Conservation (phyloP, 345 rosid genomes). For the Excoecaria agallocha region DNA sequence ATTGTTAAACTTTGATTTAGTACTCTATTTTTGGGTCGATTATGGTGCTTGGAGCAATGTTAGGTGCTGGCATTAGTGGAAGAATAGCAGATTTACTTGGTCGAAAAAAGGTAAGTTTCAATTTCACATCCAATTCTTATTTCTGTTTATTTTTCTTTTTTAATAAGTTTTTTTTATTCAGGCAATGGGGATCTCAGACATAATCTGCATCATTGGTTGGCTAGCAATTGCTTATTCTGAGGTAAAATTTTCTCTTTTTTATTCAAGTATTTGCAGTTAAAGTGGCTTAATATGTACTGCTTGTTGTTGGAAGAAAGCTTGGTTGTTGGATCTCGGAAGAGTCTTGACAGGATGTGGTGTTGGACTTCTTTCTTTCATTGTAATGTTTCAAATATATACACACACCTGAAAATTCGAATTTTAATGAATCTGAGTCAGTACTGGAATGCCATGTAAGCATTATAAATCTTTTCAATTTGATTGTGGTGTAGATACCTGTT, state of each 20-base stretch:
- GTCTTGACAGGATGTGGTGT: too few species aligned
- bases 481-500: conserved; percentile 22
- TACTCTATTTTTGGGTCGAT: conserved; percentile 42
- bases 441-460: too few species aligned
- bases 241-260: too few species aligned
- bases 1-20: too few species aligned
- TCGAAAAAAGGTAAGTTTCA: conserved; percentile 29
- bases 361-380: conserved; percentile 41
- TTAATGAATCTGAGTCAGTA: too few species aligned
- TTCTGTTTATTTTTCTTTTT: neutral
- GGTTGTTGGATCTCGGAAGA: too few species aligned
- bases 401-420: too few species aligned
- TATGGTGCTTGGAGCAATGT: conserved; percentile 34
- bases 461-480: neutral
- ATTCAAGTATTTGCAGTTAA: too few species aligned
- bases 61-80: conserved; percentile 34
- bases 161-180: neutral
- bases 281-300: too few species aligned
- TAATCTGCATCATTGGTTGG: conserved; percentile 50
- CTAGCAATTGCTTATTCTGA: conserved; percentile 46
- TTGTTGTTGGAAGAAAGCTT: too few species aligned
- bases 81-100: conserved; percentile 33
- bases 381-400: conserved; percentile 8
- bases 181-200: conserved; percentile 40
- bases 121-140: neutral